A percentile compares a stretch with the other conserved stretches of the same genome.
phyloP scores from a whole-genome alignment of 2,329 filamentous ascomycete genomes.

The Allantophomopsis lycopodina region DNA sequence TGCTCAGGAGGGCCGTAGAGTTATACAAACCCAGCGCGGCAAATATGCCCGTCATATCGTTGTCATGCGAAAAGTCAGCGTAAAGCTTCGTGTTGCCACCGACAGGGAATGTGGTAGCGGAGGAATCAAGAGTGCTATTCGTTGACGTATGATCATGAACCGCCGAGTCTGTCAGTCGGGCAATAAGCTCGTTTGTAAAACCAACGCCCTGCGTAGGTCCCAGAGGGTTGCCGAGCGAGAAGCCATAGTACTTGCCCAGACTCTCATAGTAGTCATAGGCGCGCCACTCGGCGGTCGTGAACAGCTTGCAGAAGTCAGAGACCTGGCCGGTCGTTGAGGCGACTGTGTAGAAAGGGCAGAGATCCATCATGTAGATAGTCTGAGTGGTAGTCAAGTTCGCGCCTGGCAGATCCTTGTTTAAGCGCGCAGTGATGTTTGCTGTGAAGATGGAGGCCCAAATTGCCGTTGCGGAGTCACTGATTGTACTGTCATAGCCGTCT shows the following conservation, averaged over 20 bases:
- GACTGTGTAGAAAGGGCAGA: constrained; percentile 80
- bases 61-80: constrained; percentile 88
- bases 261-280: constrained; percentile 71
- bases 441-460: constrained; percentile 51
- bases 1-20: constrained; percentile 37
- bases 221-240: constrained; percentile 61
- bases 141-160: constrained; percentile 63
- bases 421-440: constrained; percentile 49
- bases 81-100: constrained; percentile 45
- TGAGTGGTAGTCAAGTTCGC: constrained; percentile 49
- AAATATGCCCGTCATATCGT: constrained; percentile 67
- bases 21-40: constrained; percentile 71
- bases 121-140: constrained; percentile 62
- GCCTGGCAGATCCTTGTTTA: constrained; percentile 57
- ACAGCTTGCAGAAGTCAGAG: constrained; percentile 65
- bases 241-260: constrained; percentile 76
- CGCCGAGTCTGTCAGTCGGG: constrained; percentile 55
- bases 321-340: constrained; percentile 38
- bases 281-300: constrained; percentile 59
- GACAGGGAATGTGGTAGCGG: constrained; percentile 60
- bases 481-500: constrained; percentile 31
- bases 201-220: constrained; percentile 79
- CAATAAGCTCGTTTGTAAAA: constrained; percentile 76
- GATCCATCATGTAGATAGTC: constrained; percentile 67
- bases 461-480: constrained; percentile 35